phyloP scores from a whole-genome alignment of 176 grass and related monocot genomes.

The Raddia guianensis region DNA sequence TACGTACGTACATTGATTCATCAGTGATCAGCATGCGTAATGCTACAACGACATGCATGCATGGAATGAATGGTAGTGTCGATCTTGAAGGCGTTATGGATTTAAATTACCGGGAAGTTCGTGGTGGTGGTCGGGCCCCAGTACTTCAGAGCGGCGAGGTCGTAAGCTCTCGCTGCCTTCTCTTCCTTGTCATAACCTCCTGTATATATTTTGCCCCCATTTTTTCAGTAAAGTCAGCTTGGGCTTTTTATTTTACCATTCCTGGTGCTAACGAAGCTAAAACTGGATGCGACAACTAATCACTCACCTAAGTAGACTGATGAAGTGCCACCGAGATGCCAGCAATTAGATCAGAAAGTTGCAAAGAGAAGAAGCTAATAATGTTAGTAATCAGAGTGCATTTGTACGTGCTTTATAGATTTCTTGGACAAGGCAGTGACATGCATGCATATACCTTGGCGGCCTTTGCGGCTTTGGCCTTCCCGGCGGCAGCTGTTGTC shows the following conservation, averaged over 20 bases:
- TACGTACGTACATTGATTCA: neutral
- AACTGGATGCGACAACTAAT: neutral
- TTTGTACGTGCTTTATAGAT: conserved; percentile 18
- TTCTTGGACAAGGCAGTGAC: conserved; percentile 38
- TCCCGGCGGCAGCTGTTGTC: conserved; percentile 97
- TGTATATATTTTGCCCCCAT: conserved; percentile 34
- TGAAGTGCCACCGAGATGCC: conserved; percentile 13
- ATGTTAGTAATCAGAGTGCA: conserved; percentile 21
- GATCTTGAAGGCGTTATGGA: neutral
- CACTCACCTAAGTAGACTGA: conserved; percentile 84
- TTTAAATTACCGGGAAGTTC: conserved; percentile 71
- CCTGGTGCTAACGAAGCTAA: neutral
- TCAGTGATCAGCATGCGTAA: neutral
- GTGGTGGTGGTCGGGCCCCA: conserved; percentile 85
- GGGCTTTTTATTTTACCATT: no score
- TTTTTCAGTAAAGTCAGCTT: neutral
- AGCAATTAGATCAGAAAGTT: conserved; percentile 1
- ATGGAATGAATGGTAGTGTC: neutral
- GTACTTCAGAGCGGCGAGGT: conserved; percentile 85
- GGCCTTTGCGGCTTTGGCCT: conserved; percentile 97
- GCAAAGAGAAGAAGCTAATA: neutral
- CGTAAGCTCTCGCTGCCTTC: conserved; percentile 88
- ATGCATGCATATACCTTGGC: conserved; percentile 69
- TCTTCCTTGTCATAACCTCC: conserved; percentile 96
- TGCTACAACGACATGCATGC: neutral